Conservation (phyloP, 805 yeast species). For the Saturnispora zaruensis region DNA sequence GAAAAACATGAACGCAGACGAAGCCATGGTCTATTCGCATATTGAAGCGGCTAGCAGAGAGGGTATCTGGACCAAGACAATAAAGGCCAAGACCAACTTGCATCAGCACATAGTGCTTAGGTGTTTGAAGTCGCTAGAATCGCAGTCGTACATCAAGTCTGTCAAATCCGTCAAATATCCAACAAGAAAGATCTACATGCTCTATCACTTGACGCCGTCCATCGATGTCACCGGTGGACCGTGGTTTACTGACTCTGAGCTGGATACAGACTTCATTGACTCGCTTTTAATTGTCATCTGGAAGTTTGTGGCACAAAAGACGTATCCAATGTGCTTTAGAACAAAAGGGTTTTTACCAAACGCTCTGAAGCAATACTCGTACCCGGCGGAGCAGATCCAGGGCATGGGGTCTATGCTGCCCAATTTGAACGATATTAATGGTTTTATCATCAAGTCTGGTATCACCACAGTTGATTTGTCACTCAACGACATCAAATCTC, state of each 20-base stretch:
- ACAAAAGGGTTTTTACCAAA: conserved; percentile 20
- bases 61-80: conserved; percentile 92
- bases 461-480: conserved; percentile 78
- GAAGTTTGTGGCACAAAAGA: conserved; percentile 69
- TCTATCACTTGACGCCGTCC: conserved; percentile 86
- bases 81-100: conserved; percentile 77
- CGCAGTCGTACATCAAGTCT: conserved; percentile 74
- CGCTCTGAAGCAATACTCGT: conserved; percentile 23
- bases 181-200: conserved; percentile 92
- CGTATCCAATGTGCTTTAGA: conserved; percentile 68
- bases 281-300: conserved; percentile 75
- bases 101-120: conserved; percentile 87
- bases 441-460: conserved; percentile 61
- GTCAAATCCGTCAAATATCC: conserved; percentile 87
- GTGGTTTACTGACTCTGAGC: conserved; percentile 95
- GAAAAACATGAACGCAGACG: conserved; percentile 74
- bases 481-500: conserved; percentile 61
- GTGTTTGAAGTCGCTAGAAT: conserved; percentile 72
- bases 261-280: conserved; percentile 89
- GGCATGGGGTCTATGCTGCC: conserved; percentile 43
- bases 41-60: conserved; percentile 91
- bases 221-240: conserved; percentile 98
- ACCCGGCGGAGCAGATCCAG: conserved; percentile 18
- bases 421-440: conserved; percentile 62
- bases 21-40: conserved; percentile 81